Conservation (phyloP, 768 basidiomycete genomes). For the Boletus bicolor region DNA sequence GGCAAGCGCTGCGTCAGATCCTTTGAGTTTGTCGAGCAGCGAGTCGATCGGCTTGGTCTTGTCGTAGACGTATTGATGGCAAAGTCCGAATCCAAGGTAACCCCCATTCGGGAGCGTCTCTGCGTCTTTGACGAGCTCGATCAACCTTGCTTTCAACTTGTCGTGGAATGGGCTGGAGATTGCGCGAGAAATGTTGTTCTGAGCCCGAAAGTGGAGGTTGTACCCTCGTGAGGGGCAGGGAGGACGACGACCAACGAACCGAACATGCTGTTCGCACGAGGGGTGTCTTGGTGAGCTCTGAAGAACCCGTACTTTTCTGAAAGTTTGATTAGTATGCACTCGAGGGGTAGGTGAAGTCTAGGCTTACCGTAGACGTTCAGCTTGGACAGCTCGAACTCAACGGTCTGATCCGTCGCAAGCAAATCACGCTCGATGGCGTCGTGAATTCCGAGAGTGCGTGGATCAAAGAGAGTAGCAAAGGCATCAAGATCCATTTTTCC, state of each 20-base stretch:
- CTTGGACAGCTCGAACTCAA: slow-evolving; percentile 39
- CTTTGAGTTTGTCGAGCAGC: slow-evolving; percentile 1
- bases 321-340: background rate
- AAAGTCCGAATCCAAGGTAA: slow-evolving; percentile 35
- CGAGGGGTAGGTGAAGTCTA: too few relatives aligned
- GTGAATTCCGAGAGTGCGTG: slow-evolving; percentile 28
- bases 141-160: background rate
- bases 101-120: slow-evolving; percentile 33
- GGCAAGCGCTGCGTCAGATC: background rate
- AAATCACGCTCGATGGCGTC: slow-evolving; percentile 18
- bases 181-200: background rate
- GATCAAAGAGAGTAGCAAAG: slow-evolving; percentile 37
- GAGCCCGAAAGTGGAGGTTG: slow-evolving; percentile 28
- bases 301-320: slow-evolving; percentile 39
- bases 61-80: background rate
- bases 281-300: slow-evolving; percentile 49
- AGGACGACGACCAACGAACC: slow-evolving; percentile 47
- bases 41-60: background rate
- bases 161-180: slow-evolving; percentile 1
- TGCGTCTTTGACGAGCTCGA: slow-evolving; percentile 23
- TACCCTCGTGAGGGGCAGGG: slow-evolving; percentile 40
- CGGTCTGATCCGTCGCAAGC: slow-evolving; percentile 26
- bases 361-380: slow-evolving; percentile 43
- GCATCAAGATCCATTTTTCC: slow-evolving; percentile 39
- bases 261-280: slow-evolving; percentile 36